A percentile compares a stretch with the other conserved stretches of the same genome.
phyloP scores from a whole-genome alignment of 1,284 basidiomycete genomes.

The Apiotrichum sp. region DNA sequence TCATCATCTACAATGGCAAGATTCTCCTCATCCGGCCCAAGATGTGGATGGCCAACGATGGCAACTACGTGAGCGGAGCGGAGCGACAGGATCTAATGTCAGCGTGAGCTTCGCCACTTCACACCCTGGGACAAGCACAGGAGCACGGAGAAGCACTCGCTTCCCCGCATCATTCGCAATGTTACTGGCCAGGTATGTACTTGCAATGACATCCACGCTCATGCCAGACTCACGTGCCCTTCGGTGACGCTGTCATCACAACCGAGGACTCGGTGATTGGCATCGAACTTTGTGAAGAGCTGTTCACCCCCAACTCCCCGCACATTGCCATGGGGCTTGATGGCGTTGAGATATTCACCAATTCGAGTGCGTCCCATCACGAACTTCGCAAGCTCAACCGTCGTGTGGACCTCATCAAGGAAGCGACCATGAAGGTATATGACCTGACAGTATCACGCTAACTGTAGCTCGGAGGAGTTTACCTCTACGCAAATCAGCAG shows the following conservation, averaged over 20 bases:
- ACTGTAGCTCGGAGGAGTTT: slow-evolving; percentile 81
- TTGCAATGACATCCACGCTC: not conserved
- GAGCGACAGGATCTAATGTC: not conserved
- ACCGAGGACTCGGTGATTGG: slow-evolving; percentile 94
- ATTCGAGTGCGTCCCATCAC: slow-evolving; percentile 95
- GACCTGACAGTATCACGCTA: not conserved
- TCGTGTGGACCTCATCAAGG: slow-evolving; percentile 90
- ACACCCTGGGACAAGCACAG: slow-evolving; percentile 89
- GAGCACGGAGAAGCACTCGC: slow-evolving; percentile 78
- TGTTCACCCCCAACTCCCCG: slow-evolving; percentile 95
- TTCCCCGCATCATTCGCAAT: slow-evolving; percentile 77
- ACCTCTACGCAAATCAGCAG: slow-evolving; percentile 97
- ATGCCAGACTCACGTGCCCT: slow-evolving; percentile 71
- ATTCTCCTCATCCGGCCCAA: slow-evolving; percentile 93
- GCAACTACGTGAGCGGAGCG: slow-evolving; percentile 63
- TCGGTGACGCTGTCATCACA: slow-evolving; percentile 89
- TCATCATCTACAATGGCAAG: slow-evolving; percentile 77
- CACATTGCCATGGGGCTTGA: slow-evolving; percentile 96
- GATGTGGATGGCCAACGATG: slow-evolving; percentile 99
- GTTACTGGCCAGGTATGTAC: slow-evolving; percentile 74
- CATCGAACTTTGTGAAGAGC: slow-evolving; percentile 92
- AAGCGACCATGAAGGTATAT: slow-evolving; percentile 84
- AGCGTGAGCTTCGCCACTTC: slow-evolving; percentile 88
- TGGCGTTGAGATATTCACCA: slow-evolving; percentile 97
- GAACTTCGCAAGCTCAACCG: slow-evolving; percentile 90